Evolutionary conservation across 1,139 yeast species (phyloP), one percentile per base, ranked within the genome.

Genomic region (Martiniozyma asiatica): DNA sequence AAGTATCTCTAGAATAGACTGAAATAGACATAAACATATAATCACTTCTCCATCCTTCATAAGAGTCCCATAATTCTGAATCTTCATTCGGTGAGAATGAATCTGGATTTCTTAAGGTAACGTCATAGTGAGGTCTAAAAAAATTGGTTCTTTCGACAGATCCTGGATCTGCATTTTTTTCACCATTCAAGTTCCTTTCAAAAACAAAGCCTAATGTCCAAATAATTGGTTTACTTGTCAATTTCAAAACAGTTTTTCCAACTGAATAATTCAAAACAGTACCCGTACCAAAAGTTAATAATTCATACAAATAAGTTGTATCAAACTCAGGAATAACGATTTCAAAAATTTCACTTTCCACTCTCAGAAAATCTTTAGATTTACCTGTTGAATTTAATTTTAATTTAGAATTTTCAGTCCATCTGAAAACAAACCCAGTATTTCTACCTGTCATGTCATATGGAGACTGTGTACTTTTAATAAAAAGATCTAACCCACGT

Each of bases 11-110:
- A 1, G 93, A 80, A 25, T 65, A 56, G 26, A 87, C 62, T 0
- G 81, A 64, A 20, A 87, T 63, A 0, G 93, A 79, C 67, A 89
- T 58, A 47, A 84, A 94, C 11, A 85, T 61, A 44, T 74, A 82
- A 33, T 81, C 74, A 41, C 92, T 75, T 50, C 97, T 61, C 58
- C 79, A 89, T 0, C 84, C 92, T 10, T 53, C 52, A 46, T 77
- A 89, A 0, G 95, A 81, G 51, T 89, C 97, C 49, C 78, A 76
- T 0, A 47, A 51, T 3, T 56, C 50, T 5, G 41, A 31, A 32
- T 67, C 64, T 20, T 39, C 39, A 3, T 36, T 37, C 23, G 14
- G 31, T 4, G 54, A 41, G 9, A 81, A 72, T 42, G 56, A 70
- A 4, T 67, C 60, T 0, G 95, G 95, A 47, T 81, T 75, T 35